Evolutionary conservation across 2,329 filamentous ascomycete genomes (phyloP).

Genomic region (Alternaria sp.): DNA sequence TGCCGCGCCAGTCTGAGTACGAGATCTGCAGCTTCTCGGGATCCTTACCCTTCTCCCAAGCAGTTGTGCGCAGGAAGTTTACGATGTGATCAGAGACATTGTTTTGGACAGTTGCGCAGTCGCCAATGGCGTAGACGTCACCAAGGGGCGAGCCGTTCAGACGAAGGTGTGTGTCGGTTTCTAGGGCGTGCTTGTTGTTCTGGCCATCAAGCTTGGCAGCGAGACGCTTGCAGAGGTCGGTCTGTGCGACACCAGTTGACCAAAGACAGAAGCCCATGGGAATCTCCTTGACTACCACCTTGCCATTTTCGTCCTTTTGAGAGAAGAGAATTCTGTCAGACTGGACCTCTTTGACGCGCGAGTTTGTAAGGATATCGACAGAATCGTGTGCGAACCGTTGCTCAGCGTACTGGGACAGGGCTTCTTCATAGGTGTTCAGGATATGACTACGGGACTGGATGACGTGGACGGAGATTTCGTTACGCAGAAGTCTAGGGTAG

Average conservation of each 20-base stretch:
- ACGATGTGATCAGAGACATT: constrained; percentile 93
- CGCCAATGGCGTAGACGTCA: constrained; percentile 95
- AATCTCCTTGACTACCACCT: constrained; percentile 85
- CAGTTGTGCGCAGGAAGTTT: constrained; percentile 84
- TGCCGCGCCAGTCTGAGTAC: constrained; percentile 85
- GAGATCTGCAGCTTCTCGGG: constrained; percentile 86
- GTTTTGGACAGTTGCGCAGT: constrained; percentile 97
- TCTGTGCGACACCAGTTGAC: constrained; percentile 94
- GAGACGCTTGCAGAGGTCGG: constrained; percentile 78
- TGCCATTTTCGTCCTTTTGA: constrained; percentile 78
- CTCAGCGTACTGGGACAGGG: constrained; percentile 90
- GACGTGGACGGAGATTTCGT: constrained; percentile 96
- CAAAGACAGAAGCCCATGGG: constrained; percentile 96
- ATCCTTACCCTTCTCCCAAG: constrained; percentile 91
- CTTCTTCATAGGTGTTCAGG: constrained; percentile 97
- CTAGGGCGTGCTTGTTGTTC: constrained; percentile 88
- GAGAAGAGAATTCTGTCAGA: constrained; percentile 87
- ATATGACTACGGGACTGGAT: constrained; percentile 96
- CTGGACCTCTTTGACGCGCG: constrained; percentile 88
- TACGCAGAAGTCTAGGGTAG: constrained; percentile 90
- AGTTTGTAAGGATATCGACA: constrained; percentile 90
- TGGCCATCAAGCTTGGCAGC: constrained; percentile 80
- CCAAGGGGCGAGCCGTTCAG: constrained; percentile 87
- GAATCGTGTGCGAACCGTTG: constrained; percentile 88
- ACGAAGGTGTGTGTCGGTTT: constrained; percentile 92